These are phyloP conservation scores for Trametes sanguinea DNA, from an alignment of 768 basidiomycete species.

Conservation along the genomic window DNA sequence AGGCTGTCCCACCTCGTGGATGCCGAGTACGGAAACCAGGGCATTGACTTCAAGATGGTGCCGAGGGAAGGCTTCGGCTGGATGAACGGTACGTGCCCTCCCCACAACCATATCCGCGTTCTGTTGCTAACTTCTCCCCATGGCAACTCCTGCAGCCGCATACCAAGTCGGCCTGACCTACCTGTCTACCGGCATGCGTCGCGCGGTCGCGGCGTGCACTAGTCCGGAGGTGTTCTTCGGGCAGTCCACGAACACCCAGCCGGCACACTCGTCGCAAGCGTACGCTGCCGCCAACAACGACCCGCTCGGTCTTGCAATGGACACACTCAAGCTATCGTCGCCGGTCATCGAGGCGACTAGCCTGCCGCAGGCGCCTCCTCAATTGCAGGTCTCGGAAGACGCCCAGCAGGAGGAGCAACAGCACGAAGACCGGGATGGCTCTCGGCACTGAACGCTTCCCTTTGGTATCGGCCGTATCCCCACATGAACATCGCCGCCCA, in stretches of 20 bases:
- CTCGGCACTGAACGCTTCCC: background rate
- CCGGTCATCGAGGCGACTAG: constrained; percentile 21
- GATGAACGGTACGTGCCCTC: constrained; percentile 78
- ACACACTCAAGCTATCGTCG: constrained; percentile 32
- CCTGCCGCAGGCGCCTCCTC: constrained; percentile 4
- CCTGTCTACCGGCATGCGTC: constrained; percentile 90
- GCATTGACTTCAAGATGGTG: constrained; percentile 96
- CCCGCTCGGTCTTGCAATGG: constrained; percentile 43
- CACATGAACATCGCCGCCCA: background rate
- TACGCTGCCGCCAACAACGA: constrained; percentile 34
- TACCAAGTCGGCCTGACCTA: constrained; percentile 97
- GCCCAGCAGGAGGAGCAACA: background rate
- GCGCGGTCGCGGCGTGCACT: constrained; percentile 93
- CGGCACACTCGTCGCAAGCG: constrained; percentile 36
- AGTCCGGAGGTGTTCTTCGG: constrained; percentile 90
- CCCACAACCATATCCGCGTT: background rate
- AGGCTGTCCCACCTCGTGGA: constrained; percentile 94
- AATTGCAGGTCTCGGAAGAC: background rate
- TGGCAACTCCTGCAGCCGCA: constrained; percentile 55
- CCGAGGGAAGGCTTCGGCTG: constrained; percentile 98
- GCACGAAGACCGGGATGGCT: background rate
- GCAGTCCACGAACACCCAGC: constrained; percentile 36
- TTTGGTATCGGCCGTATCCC: too few relatives aligned
- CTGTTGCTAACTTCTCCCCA: background rate
- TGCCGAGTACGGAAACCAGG: constrained; percentile 96